phyloP scores from a whole-genome alignment of 805 yeast species.

The Kuraishia hungarica region DNA sequence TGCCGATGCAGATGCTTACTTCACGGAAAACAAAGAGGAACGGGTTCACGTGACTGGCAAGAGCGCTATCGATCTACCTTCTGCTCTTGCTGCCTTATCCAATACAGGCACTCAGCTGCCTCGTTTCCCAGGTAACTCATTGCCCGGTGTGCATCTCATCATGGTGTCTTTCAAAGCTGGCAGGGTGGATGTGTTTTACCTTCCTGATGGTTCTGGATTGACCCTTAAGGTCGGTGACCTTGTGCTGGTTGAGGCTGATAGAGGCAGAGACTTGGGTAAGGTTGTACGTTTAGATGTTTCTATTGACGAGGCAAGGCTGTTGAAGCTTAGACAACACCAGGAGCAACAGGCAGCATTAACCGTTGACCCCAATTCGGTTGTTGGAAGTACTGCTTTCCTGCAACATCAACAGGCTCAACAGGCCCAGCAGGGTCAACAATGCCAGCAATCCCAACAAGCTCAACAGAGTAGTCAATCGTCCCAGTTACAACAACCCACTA shows the following conservation, averaged over 20 bases:
- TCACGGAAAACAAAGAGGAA: conserved; percentile 5
- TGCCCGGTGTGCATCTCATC: conserved; percentile 32
- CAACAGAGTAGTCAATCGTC: no score
- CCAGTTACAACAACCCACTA: conserved; percentile 8
- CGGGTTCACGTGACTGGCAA: conserved; percentile 10
- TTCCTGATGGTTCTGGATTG: conserved; percentile 31
- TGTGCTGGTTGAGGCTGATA: conserved; percentile 78
- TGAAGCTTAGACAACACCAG: conserved; percentile 58
- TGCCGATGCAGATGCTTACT: conserved; percentile 8
- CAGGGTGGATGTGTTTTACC: conserved; percentile 67
- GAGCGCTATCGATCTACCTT: conserved; percentile 4
- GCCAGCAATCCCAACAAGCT: neutral
- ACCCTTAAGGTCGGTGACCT: conserved; percentile 47
- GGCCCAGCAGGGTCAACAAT: neutral
- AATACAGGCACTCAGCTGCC: conserved; percentile 29
- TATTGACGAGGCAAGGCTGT: conserved; percentile 56
- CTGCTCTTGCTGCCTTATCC: conserved; percentile 10
- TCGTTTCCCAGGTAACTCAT: conserved; percentile 21
- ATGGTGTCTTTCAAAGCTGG: conserved; percentile 74
- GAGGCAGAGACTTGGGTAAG: conserved; percentile 72
- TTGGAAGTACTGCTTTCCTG: conserved; percentile 6
- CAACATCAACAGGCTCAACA: neutral
- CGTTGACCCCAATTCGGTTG: conserved; percentile 23
- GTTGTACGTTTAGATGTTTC: conserved; percentile 50
- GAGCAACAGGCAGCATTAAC: conserved; percentile 62